These are phyloP conservation scores for Butyriboletus loyo DNA, from an alignment of 768 basidiomycete species.

Conservation along the genomic window DNA sequence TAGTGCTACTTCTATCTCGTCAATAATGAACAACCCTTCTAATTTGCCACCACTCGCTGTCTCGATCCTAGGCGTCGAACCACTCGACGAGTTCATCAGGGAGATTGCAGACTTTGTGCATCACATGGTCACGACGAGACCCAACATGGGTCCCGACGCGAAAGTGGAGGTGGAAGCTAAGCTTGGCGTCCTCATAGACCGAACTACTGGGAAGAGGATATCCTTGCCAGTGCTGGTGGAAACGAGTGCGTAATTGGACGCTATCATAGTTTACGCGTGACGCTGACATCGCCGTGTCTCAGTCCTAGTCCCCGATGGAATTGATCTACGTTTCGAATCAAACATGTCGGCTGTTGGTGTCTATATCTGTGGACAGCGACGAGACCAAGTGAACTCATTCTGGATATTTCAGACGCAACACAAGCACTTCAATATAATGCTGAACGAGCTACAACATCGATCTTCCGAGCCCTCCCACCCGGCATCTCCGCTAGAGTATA, in stretches of 20 bases:
- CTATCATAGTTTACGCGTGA: background rate
- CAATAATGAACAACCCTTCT: constrained; percentile 26
- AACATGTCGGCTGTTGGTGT: constrained; percentile 84
- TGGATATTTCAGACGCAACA: constrained; percentile 66
- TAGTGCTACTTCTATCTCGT: constrained; percentile 9
- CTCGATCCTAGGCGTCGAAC: constrained; percentile 86
- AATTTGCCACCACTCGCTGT: constrained; percentile 63
- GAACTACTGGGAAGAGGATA: constrained; percentile 52
- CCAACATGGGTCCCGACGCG: constrained; percentile 46
- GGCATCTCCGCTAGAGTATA: constrained; percentile 63
- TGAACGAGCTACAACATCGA: constrained; percentile 75
- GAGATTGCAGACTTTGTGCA: constrained; percentile 89
- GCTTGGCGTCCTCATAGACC: constrained; percentile 72
- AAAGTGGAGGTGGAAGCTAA: constrained; percentile 89
- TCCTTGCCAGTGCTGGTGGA: constrained; percentile 74
- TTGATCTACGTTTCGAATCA: constrained; percentile 79
- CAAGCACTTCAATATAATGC: constrained; percentile 76
- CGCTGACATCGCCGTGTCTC: constrained; percentile 5
- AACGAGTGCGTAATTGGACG: constrained; percentile 58
- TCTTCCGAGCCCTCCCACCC: constrained; percentile 51
- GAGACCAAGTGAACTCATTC: constrained; percentile 10
- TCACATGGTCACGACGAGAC: constrained; percentile 60
- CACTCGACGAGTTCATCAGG: constrained; percentile 89
- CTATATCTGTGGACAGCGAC: constrained; percentile 3
- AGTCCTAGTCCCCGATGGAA: constrained; percentile 66